These are phyloP conservation scores for Chaetothyriales sp. DNA, from an alignment of 2,329 filamentous ascomycete genomes.

Conservation along the genomic window DNA sequence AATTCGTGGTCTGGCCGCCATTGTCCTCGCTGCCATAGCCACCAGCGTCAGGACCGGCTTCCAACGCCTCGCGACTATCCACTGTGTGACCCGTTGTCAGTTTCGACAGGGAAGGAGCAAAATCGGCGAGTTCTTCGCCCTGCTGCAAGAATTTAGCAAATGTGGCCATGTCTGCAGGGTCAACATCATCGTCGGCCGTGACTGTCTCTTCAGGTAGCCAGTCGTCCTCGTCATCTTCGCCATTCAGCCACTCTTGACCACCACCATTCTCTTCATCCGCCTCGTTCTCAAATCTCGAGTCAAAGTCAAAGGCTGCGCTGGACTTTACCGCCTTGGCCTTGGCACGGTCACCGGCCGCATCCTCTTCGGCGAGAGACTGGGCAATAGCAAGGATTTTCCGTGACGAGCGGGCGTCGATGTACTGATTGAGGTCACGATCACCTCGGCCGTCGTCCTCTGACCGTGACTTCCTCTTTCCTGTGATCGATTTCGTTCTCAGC, in stretches of 20 bases:
- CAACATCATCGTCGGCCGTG: conserved; percentile 57
- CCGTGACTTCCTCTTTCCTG: conserved; percentile 48
- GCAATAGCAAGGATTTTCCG: conserved; percentile 80
- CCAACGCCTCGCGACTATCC: not conserved
- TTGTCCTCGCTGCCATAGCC: conserved; percentile 29
- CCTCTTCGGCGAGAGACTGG: conserved; percentile 74
- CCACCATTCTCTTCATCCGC: conserved; percentile 28
- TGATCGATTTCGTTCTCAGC: conserved; percentile 58
- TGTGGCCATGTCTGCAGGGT: conserved; percentile 73
- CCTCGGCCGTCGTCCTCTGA: conserved; percentile 40
- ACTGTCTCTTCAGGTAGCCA: conserved; percentile 40
- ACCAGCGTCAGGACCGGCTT: conserved; percentile 6
- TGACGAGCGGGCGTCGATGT: conserved; percentile 76
- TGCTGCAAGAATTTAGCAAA: conserved; percentile 81
- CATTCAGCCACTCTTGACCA: conserved; percentile 31
- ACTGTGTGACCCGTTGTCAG: conserved; percentile 20
- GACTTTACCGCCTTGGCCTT: conserved; percentile 23
- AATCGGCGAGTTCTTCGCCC: conserved; percentile 32
- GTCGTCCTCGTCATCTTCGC: conserved; percentile 68
- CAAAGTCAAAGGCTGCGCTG: conserved; percentile 63
- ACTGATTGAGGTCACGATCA: conserved; percentile 39
- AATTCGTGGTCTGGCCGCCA: conserved; percentile 50
- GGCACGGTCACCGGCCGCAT: conserved; percentile 37
- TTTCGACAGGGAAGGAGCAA: conserved; percentile 13
- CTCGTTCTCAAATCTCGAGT: conserved; percentile 52